These are phyloP conservation scores for Podospora didyma DNA, from an alignment of 495 filamentous ascomycete genomes.

Conservation along the genomic window DNA sequence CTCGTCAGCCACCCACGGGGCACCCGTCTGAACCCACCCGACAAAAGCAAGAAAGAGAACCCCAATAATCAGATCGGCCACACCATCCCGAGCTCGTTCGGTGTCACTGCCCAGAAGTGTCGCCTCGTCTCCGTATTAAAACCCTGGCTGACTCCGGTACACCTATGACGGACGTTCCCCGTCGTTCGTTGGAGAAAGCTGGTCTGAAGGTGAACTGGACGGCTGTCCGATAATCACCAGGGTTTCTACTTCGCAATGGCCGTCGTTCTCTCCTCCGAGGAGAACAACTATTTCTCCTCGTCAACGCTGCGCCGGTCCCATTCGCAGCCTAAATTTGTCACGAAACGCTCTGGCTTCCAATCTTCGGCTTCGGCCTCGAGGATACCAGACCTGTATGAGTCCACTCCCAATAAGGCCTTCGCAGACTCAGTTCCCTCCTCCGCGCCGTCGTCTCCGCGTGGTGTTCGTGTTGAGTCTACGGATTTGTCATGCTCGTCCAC, in stretches of 20 bases:
- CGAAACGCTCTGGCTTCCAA: constrained; percentile 33
- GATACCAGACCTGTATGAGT: constrained; percentile 36
- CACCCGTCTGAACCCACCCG: not conserved
- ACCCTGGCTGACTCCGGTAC: not conserved
- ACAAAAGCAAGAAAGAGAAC: not conserved
- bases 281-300: constrained; percentile 40
- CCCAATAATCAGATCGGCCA: constrained; percentile 2
- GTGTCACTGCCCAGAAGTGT: not conserved
- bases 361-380: constrained; percentile 40
- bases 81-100: not conserved
- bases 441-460: constrained; percentile 42
- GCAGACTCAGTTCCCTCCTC: constrained; percentile 46
- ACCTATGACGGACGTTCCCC: constrained; percentile 24
- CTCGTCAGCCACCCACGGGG: not conserved
- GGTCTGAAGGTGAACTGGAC: constrained; percentile 25
- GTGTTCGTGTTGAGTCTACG: constrained; percentile 32
- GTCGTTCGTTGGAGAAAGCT: constrained; percentile 27
- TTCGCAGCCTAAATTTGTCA: constrained; percentile 43
- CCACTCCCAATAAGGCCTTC: constrained; percentile 17
- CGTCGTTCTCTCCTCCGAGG: constrained; percentile 42
- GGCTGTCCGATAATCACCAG: constrained; percentile 15
- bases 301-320: constrained; percentile 43
- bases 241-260: constrained; percentile 35
- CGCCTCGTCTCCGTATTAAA: not conserved
- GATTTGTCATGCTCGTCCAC: constrained; percentile 49